Evolutionary conservation across 805 yeast species (phyloP), one percentile per base, ranked within the genome.

Genomic region (Monosporozyma servazzii): DNA sequence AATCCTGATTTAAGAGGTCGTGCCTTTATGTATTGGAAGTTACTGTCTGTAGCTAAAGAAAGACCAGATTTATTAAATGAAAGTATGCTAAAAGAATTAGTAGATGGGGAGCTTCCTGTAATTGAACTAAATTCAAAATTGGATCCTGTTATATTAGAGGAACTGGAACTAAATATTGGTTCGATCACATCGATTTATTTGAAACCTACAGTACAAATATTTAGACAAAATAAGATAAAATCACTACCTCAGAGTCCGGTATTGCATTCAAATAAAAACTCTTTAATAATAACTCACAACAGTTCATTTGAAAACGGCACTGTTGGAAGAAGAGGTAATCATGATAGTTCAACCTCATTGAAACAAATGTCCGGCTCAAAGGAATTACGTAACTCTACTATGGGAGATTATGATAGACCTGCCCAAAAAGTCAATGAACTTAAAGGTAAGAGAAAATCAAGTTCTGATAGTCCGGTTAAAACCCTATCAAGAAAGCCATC

Each of bases 1-100:
- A 83, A 88, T 58, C 96, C 96, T 0, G 98, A 91, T 67, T 67
- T 89, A 10, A 75, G 97, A 54, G 95, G 88, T 56, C 70, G 96
- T 40, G 96, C 91, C 0, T 84, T 74, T 61, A 81, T 88, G 69
- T 90, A 91, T 69, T 85, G 95, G 93, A 75, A 96, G 52, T 68
- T 90, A 29, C 68, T 90, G 6, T 79, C 93, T 7, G 20, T 58
- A 29, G 52, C 60, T 1, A 53, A 1, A 54, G 75, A 6, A 13
- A 44, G 47, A 11, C 45, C 73, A 71, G 47, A 73, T 73, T 37
- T 68, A 2, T n/a, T 54, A 64, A 41, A 67, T 69, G 5, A 50
- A 39, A 72, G 72, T 18, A 69, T 73, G 2, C 71, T 80, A 3
- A 66, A 70, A 48, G 74, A 73, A 21, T 75, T 90, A n/a, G 75